Evolutionary conservation across 2,329 filamentous ascomycete genomes (phyloP).

Genomic region (Nemania serpens): DNA sequence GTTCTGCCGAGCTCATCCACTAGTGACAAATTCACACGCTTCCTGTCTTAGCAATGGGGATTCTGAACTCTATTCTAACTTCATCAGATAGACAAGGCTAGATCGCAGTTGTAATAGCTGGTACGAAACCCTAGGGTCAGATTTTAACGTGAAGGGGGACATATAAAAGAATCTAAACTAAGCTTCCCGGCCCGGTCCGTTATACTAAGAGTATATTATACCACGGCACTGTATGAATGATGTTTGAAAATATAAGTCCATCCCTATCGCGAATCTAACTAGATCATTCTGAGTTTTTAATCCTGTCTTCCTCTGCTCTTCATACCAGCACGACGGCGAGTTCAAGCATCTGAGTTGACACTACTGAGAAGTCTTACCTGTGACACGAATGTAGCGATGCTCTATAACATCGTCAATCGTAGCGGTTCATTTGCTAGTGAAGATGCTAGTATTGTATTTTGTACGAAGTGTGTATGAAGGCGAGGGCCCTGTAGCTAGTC

Average conservation of each 20-base stretch:
- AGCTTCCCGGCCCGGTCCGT: slow-evolving; percentile 1
- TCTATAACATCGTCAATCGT: no score
- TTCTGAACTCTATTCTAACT: slow-evolving; percentile 24
- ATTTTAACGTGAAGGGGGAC: not conserved
- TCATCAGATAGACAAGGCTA: slow-evolving; percentile 11
- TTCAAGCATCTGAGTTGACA: no score
- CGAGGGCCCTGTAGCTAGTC: no score
- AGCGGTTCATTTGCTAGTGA: not conserved
- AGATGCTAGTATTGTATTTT: not conserved
- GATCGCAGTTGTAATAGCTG: not conserved
- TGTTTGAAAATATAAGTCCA: not conserved
- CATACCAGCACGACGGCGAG: no score
- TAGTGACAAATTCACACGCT: slow-evolving; percentile 7
- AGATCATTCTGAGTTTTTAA: no score
- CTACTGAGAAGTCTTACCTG: no score
- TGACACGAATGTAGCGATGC: no score
- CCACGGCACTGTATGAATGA: not conserved
- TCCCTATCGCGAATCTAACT: not conserved
- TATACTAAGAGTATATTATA: not conserved
- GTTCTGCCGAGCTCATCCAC: slow-evolving; percentile 21
- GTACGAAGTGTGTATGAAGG: no score
- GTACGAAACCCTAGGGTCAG: not conserved
- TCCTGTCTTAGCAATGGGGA: slow-evolving; percentile 5
- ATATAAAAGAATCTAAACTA: not conserved
- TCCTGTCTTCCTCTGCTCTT: no score